phyloP scores from a whole-genome alignment of 1,284 basidiomycete species.

The Ustilago bromivora region DNA sequence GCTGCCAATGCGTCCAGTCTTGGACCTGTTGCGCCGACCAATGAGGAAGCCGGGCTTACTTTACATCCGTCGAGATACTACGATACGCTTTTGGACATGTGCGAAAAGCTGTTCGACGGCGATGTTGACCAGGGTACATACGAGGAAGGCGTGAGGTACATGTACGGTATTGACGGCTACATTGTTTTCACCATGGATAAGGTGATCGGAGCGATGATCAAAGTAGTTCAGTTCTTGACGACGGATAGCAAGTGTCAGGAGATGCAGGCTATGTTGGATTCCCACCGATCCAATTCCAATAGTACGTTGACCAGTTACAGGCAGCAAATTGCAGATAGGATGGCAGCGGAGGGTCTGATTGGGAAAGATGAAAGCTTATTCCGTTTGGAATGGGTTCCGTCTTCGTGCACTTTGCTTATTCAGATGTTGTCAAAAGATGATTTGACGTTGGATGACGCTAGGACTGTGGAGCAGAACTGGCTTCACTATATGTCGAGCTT shows the following conservation, averaged over 20 bases:
- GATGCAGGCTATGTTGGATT: constrained; percentile 80
- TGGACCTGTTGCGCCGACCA: constrained; percentile 46
- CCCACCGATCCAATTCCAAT: constrained; percentile 62
- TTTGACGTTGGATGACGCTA: constrained; percentile 84
- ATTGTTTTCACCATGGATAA: constrained; percentile 94
- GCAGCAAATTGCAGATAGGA: constrained; percentile 85
- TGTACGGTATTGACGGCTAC: constrained; percentile 95
- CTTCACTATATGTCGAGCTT: constrained; percentile 90
- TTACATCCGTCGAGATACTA: constrained; percentile 76
- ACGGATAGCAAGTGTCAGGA: constrained; percentile 86
- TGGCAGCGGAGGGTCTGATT: constrained; percentile 83
- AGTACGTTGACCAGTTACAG: constrained; percentile 74
- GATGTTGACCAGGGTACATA: constrained; percentile 90
- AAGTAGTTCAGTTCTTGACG: constrained; percentile 78
- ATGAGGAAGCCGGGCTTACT: constrained; percentile 62
- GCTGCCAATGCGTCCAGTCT: constrained; percentile 43
- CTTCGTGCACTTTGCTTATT: constrained; percentile 80
- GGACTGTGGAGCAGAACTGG: constrained; percentile 85
- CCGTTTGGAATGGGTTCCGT: constrained; percentile 84
- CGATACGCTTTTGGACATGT: constrained; percentile 87
- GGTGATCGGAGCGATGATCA: constrained; percentile 76
- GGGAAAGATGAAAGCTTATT: constrained; percentile 92
- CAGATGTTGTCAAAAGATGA: constrained; percentile 92
- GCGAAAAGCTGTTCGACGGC: constrained; percentile 91
- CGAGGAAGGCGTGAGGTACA: constrained; percentile 94